Percentiles rank a stretch among this genome's conserved stretches.
Conservation (phyloP, 768 basidiomycete genomes). For the Royoungia palumana region DNA sequence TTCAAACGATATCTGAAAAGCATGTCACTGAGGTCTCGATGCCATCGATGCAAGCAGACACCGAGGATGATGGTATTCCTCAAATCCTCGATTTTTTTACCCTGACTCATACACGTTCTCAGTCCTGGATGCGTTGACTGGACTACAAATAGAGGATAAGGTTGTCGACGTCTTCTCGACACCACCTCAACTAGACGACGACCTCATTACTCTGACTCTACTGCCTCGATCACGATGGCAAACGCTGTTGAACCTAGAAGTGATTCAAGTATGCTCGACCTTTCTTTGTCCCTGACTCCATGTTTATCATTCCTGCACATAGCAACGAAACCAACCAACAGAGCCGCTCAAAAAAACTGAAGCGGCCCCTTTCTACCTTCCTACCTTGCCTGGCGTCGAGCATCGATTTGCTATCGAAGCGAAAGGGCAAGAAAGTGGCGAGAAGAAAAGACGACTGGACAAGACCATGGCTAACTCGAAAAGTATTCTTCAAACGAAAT, state of each 20-base stretch:
- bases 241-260: conserved; percentile 92
- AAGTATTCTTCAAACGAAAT: conserved; percentile 68
- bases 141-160: conserved; percentile 57
- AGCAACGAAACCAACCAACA: conserved; percentile 96
- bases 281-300: too few species aligned
- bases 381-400: conserved; percentile 86
- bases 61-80: conserved; percentile 75
- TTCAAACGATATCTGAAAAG: conserved; percentile 75
- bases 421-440: conserved; percentile 36
- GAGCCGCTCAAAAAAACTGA: conserved; percentile 94
- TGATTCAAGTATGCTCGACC: conserved; percentile 68
- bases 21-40: conserved; percentile 66
- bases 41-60: conserved; percentile 80
- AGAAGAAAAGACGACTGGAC: conserved; percentile 50
- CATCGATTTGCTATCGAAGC: conserved; percentile 65
- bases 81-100: not conserved
- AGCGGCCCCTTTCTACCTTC: conserved; percentile 95
- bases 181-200: conserved; percentile 84
- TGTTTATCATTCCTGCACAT: not conserved
- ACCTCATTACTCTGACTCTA: conserved; percentile 89
- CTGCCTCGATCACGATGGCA: conserved; percentile 95
- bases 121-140: conserved; percentile 75
- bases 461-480: conserved; percentile 49
- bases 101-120: conserved; percentile 8
- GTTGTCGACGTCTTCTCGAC: conserved; percentile 71